These are phyloP conservation scores for Apophysomyces variabilis DNA, from an alignment of 371 early-diverging fungal genomes.

Conservation along the genomic window DNA sequence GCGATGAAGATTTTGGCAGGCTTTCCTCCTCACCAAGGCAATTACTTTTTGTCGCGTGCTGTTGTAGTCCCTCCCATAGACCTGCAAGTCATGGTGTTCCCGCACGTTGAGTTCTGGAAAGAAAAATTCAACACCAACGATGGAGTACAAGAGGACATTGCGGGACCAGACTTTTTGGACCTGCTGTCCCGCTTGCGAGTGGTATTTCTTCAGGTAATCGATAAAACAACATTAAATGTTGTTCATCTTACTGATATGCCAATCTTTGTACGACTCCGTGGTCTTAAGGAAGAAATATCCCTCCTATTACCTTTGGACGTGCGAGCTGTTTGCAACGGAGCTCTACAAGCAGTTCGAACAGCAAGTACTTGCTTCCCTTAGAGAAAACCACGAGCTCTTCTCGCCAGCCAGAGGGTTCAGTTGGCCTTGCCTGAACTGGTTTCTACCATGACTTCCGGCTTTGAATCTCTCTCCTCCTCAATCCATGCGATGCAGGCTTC, in stretches of 20 bases:
- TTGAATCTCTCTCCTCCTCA: too few relatives aligned
- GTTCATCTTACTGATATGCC: not conserved
- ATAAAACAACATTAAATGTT: not conserved
- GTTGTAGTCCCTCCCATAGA: not conserved
- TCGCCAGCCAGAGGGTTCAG: not conserved
- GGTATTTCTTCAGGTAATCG: slow-evolving; percentile 19
- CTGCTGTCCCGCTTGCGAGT: slow-evolving; percentile 10
- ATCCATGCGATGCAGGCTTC: too few relatives aligned
- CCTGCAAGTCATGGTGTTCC: slow-evolving; percentile 7
- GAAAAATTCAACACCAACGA: not conserved
- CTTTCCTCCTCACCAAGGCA: not conserved
- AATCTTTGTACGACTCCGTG: slow-evolving; percentile 11
- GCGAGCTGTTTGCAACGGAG: not conserved
- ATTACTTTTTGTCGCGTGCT: slow-evolving; percentile 13
- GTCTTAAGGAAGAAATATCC: slow-evolving; percentile 16
- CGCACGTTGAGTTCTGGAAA: slow-evolving; percentile 13
- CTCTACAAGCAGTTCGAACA: slow-evolving; percentile 5
- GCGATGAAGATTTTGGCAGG: slow-evolving; percentile 17
- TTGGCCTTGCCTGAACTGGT: not conserved
- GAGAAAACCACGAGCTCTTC: not conserved
- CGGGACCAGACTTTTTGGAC: slow-evolving; percentile 15
- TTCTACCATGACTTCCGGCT: too few relatives aligned
- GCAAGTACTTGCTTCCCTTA: not conserved
- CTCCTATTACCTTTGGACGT: slow-evolving; percentile 14
- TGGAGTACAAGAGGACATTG: slow-evolving; percentile 14